phyloP scores from a whole-genome alignment of 2,329 filamentous ascomycete species.

The Ascochyta viciae-villosae region DNA sequence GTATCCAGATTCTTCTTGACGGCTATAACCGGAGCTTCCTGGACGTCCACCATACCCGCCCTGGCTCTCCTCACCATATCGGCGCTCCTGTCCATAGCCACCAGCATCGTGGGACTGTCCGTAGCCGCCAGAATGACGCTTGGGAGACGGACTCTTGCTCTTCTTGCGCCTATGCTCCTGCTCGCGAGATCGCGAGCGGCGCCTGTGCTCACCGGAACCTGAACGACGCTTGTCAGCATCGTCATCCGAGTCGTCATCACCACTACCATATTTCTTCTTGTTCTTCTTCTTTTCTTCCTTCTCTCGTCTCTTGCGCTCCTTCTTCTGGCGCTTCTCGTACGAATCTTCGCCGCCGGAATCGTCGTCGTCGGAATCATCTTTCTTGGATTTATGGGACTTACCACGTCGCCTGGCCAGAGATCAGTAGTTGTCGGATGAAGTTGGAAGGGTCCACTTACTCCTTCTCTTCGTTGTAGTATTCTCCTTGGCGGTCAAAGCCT shows the following conservation, averaged over 20 bases:
- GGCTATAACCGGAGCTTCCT: conserved; percentile 10
- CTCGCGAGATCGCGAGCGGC: conserved; percentile 17
- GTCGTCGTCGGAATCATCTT: conserved; percentile 50
- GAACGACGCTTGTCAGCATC: conserved; percentile 35
- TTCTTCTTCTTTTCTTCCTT: conserved; percentile 51
- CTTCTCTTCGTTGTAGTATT: conserved; percentile 52
- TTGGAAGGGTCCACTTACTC: conserved; percentile 37
- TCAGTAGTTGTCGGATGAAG: conserved; percentile 17
- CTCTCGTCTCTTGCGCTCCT: conserved; percentile 20
- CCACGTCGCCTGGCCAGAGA: conserved; percentile 37
- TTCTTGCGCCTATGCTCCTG: conserved; percentile 22
- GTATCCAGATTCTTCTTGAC: conserved; percentile 8
- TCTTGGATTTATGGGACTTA: conserved; percentile 48
- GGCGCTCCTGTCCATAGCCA: conserved; percentile 28
- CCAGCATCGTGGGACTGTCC: conserved; percentile 12
- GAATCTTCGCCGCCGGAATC: conserved; percentile 40
- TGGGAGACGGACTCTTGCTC: conserved; percentile 26
- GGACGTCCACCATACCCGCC: conserved; percentile 8
- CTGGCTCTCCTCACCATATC: conserved; percentile 29
- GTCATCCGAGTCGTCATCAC: conserved; percentile 35
- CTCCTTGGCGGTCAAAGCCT: conserved; percentile 46
- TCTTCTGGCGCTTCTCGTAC: conserved; percentile 20
- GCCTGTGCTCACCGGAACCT: conserved; percentile 26
- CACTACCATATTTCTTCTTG: conserved; percentile 47
- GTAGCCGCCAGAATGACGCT: conserved; percentile 29